Percentiles rank a stretch among this genome's conserved stretches.
phyloP scores from a whole-genome alignment of 2,329 filamentous ascomycete genomes.

The Alternaria ethzedia region DNA sequence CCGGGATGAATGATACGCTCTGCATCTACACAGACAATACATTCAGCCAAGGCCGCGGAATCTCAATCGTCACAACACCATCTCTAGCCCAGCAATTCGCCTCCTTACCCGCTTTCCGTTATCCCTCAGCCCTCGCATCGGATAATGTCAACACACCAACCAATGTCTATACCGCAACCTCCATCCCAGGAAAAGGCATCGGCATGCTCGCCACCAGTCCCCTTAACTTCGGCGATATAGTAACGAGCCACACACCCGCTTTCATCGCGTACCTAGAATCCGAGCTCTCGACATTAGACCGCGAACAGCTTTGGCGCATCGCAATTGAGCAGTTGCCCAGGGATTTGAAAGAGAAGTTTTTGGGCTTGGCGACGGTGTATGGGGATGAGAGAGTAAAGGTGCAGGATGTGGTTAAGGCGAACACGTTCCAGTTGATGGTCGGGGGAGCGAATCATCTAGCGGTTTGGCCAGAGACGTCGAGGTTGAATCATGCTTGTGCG shows the following conservation, averaged over 20 bases:
- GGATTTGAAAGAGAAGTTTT: slow-evolving; percentile 19
- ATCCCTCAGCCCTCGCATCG: slow-evolving; percentile 9
- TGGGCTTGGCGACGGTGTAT: slow-evolving; percentile 35
- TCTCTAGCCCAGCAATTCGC: slow-evolving; percentile 29
- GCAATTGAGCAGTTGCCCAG: slow-evolving; percentile 37
- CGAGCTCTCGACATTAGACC: slow-evolving; percentile 33
- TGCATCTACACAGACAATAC: slow-evolving; percentile 40
- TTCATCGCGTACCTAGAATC: slow-evolving; percentile 40
- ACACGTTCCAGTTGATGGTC: slow-evolving; percentile 41
- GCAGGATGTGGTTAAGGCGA: slow-evolving; percentile 46
- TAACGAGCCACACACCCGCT: slow-evolving; percentile 41
- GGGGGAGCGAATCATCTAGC: slow-evolving; percentile 40
- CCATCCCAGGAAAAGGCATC: slow-evolving; percentile 38
- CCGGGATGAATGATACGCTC: slow-evolving; percentile 29
- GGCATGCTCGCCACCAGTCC: slow-evolving; percentile 36
- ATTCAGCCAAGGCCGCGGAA: slow-evolving; percentile 39
- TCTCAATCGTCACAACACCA: slow-evolving; percentile 45
- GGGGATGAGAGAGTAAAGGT: slow-evolving; percentile 30
- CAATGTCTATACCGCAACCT: slow-evolving; percentile 23
- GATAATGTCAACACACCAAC: slow-evolving; percentile 28
- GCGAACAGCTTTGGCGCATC: slow-evolving; percentile 35
- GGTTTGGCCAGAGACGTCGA: slow-evolving; percentile 49
- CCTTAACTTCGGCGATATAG: slow-evolving; percentile 28
- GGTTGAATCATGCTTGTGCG: slow-evolving; percentile 52
- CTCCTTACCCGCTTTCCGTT: slow-evolving; percentile 31